Conservation (phyloP, 169 alveolate species). For the Amoebophrya sp. region DNA sequence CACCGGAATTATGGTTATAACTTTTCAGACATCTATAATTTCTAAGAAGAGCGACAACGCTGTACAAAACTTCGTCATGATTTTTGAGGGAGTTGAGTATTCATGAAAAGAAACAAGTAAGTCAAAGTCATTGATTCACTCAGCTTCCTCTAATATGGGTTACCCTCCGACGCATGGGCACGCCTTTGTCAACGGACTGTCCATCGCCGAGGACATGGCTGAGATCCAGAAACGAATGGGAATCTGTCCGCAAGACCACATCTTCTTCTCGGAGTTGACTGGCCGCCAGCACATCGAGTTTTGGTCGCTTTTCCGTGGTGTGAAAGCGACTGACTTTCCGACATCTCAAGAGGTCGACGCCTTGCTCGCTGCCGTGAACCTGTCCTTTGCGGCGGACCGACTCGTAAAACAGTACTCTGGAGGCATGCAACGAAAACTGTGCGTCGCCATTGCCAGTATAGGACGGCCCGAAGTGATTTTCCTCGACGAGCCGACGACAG, state of each 20-base stretch:
- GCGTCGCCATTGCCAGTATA: slow-evolving; percentile 73
- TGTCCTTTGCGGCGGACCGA: neutral
- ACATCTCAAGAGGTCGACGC: neutral
- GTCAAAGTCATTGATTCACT: too few relatives aligned
- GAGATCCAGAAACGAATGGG: slow-evolving; percentile 63
- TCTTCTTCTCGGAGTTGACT: slow-evolving; percentile 59
- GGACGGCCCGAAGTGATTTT: slow-evolving; percentile 74
- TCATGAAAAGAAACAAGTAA: too few relatives aligned
- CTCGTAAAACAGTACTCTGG: slow-evolving; percentile 56
- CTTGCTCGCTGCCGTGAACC: neutral
- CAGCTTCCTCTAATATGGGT: too few relatives aligned
- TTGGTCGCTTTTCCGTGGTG: neutral
- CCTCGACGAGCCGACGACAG: slow-evolving; percentile 79
- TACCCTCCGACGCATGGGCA: slow-evolving; percentile 60
- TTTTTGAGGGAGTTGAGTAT: too few relatives aligned
- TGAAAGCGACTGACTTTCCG: neutral
- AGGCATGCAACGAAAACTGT: slow-evolving; percentile 73
- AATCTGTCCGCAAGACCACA: slow-evolving; percentile 74
- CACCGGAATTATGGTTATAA: slow-evolving; percentile 70
- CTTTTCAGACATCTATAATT: too few relatives aligned
- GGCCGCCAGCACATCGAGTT: slow-evolving; percentile 58
- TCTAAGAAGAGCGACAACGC: too few relatives aligned
- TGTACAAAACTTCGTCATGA: too few relatives aligned
- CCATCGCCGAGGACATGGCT: slow-evolving; percentile 52
- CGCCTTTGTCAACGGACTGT: slow-evolving; percentile 61